A percentile compares a stretch with the other conserved stretches of the same genome.
Conservation (phyloP, 1,139 yeast genomes). For the Candida albicans region DNA sequence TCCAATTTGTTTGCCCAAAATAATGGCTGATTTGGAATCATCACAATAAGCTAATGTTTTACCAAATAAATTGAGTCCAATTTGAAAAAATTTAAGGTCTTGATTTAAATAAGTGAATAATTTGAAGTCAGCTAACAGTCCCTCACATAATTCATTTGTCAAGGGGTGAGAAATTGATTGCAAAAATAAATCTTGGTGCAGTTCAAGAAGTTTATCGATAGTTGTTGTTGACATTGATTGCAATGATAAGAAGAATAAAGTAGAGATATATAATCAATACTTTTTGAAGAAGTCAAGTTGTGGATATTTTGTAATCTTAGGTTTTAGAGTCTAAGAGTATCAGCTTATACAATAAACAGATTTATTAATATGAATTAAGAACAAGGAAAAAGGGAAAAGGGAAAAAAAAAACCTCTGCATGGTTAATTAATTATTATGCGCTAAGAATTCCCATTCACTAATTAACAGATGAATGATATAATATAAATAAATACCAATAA, state of each 20-base stretch:
- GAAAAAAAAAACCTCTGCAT: no score
- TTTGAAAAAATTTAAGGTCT: slow-evolving; percentile 48
- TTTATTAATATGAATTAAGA: no score
- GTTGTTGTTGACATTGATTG: slow-evolving; percentile 5
- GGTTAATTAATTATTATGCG: no score
- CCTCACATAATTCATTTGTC: slow-evolving; percentile 48
- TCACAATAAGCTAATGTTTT: slow-evolving; percentile 47
- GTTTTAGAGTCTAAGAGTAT: no score
- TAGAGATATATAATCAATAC: background rate
- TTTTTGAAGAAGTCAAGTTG: background rate
- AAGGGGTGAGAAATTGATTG: slow-evolving; percentile 42
- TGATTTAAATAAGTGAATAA: slow-evolving; percentile 48
- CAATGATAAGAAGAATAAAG: background rate
- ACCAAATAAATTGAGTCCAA: slow-evolving; percentile 45
- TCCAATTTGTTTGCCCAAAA: slow-evolving; percentile 51
- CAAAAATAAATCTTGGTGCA: slow-evolving; percentile 21
- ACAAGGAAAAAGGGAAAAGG: no score
- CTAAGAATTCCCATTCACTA: no score
- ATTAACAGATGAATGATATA: no score
- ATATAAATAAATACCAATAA: no score
- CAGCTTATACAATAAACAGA: no score
- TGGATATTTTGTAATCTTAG: no score
- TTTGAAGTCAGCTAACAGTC: slow-evolving; percentile 41
- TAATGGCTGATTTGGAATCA: slow-evolving; percentile 32
- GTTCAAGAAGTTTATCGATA: slow-evolving; percentile 20